Percentiles rank a stretch among this genome's conserved stretches.
Evolutionary conservation across 768 basidiomycete genomes (phyloP).

Genomic region (Mycena latifolia): DNA sequence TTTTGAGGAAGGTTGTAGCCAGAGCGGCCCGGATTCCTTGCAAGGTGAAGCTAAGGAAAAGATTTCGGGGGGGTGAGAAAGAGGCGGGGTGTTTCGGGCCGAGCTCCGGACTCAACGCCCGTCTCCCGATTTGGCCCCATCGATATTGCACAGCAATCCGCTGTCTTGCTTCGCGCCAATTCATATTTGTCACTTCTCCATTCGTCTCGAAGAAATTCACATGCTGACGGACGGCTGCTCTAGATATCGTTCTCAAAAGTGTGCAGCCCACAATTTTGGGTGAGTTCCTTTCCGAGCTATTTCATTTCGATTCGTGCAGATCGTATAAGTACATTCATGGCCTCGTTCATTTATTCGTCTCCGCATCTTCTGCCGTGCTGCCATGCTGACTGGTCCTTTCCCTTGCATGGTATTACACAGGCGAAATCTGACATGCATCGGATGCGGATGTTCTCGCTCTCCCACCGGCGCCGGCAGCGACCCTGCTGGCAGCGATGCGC

Average conservation of each 20-base stretch:
- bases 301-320: too few species aligned
- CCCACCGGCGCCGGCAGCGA: slow-evolving; percentile 37
- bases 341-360: too few species aligned
- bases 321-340: too few species aligned
- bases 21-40: background rate
- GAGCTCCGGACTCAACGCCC: slow-evolving; percentile 8
- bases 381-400: slow-evolving; percentile 63
- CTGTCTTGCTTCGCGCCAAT: slow-evolving; percentile 18
- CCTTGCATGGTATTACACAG: slow-evolving; percentile 71
- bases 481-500: slow-evolving; percentile 38
- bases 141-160: slow-evolving; percentile 38
- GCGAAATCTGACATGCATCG: slow-evolving; percentile 83
- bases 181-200: slow-evolving; percentile 32
- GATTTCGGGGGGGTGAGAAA: background rate
- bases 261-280: slow-evolving; percentile 90
- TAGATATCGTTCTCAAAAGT: slow-evolving; percentile 77
- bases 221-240: slow-evolving; percentile 37
- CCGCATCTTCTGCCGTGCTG: too few species aligned
- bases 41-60: background rate
- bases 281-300: slow-evolving; percentile 54
- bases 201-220: slow-evolving; percentile 32
- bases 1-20: too few species aligned
- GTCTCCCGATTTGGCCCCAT: slow-evolving; percentile 13
- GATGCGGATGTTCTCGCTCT: slow-evolving; percentile 75
- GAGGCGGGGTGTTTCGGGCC: background rate